Evolutionary conservation across 306 rosid species (phyloP), one percentile per base, ranked within the genome.

Genomic region (Astragalus glycyphyllos): DNA sequence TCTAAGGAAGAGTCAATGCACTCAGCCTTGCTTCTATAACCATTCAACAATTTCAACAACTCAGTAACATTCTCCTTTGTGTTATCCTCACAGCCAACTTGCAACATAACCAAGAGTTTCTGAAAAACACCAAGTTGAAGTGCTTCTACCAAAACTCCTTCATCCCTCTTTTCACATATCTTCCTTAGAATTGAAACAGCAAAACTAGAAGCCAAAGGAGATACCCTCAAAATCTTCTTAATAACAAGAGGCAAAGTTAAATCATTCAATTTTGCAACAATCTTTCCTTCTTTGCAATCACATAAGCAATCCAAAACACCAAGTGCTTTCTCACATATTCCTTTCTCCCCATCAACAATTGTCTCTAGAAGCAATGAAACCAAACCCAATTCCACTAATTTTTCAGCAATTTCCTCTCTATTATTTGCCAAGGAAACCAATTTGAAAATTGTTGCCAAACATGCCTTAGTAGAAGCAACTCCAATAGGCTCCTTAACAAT

Each of bases 21-120:
- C 11, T 71, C 88, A 7, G 79, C 64, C 72, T 51, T 79, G 53
- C 68, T 66, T 48, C 40, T 84, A 31, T 77, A 78, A 59, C 58
- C 81, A 84, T 92, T 88, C 79, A 92, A 37, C 79, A 86, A 26
- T 62, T 92, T 92, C 85, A 92, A 79, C 81, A 90, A 66, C 60
- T 86, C 85, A 0, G 85, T 82, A 10, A 77, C 84, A 81, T 90
- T 85, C 77, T 58, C 90, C 77, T 85, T 92, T 20, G 81, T 77
- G 10, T 53, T 68, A 60, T 81, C 91, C 9, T 72, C 81, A 69
- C 92, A 88, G 0, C 98, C 96, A 38, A 90, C 84, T 67, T 92
- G 98, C 81, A 92, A 78, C 70, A 90, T 14, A 65, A 92, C 88
- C 88, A 92, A 77, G 3, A 90, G 69, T 77, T 92, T 92, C 78